Evolutionary conservation across 2,329 filamentous ascomycete species (phyloP).

Genomic region (Penicillium sp.): DNA sequence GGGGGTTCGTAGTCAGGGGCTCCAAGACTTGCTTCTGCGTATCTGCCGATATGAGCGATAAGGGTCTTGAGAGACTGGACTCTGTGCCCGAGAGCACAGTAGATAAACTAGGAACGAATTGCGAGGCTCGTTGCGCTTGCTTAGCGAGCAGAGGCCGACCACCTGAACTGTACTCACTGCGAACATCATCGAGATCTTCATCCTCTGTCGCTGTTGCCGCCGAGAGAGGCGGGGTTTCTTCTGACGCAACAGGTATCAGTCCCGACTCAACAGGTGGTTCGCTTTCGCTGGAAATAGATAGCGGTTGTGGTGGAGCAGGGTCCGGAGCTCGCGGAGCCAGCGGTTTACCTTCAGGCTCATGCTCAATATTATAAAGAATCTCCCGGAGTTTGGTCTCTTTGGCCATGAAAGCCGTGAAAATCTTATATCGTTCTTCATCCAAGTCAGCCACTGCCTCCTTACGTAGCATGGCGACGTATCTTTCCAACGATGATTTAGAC

Average conservation of each 20-base stretch:
- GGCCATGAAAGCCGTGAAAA: slow-evolving; percentile 52
- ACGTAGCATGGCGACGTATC: slow-evolving; percentile 56
- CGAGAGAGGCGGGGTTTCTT: slow-evolving; percentile 18
- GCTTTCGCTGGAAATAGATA: slow-evolving; percentile 12
- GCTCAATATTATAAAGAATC: slow-evolving; percentile 51
- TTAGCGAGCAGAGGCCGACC: slow-evolving; percentile 50
- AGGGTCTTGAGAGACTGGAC: background rate
- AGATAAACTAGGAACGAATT: slow-evolving; percentile 15
- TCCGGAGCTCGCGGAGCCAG: slow-evolving; percentile 10
- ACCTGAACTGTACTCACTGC: slow-evolving; percentile 52
- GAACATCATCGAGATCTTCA: slow-evolving; percentile 26
- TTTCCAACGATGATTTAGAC: slow-evolving; percentile 56
- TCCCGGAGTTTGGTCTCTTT: slow-evolving; percentile 51
- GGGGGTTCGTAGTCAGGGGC: slow-evolving; percentile 39
- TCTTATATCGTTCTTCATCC: slow-evolving; percentile 54
- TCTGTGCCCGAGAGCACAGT: slow-evolving; percentile 8
- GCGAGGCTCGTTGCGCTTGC: slow-evolving; percentile 16
- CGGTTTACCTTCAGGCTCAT: slow-evolving; percentile 32
- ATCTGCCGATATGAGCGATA: slow-evolving; percentile 18
- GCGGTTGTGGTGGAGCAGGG: slow-evolving; percentile 8
- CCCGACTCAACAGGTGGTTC: slow-evolving; percentile 31
- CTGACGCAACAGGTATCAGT: slow-evolving; percentile 36
- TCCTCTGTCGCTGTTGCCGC: background rate
- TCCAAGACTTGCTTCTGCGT: slow-evolving; percentile 25
- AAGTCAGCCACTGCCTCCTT: slow-evolving; percentile 50